These are phyloP conservation scores for Sanghuangporus baumii DNA, from an alignment of 1,284 basidiomycete species.

Conservation along the genomic window DNA sequence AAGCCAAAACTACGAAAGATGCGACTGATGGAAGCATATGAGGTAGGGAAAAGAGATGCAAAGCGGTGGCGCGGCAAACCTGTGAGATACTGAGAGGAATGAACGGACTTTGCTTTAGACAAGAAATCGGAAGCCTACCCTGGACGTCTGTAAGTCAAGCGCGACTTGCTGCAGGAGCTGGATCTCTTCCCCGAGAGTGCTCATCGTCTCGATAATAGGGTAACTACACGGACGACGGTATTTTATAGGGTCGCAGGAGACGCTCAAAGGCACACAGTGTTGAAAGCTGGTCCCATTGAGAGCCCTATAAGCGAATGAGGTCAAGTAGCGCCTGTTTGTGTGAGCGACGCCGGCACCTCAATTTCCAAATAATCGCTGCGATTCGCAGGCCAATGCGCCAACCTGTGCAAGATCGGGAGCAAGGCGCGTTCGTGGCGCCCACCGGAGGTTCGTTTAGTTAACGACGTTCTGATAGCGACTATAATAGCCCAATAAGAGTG, in stretches of 20 bases:
- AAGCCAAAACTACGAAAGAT: slow-evolving; percentile 3
- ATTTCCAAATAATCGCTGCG: too few relatives aligned
- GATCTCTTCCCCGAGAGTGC: background rate
- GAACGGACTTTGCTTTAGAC: background rate
- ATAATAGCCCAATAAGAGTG: background rate
- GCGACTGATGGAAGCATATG: background rate
- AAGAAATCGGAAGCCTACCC: background rate
- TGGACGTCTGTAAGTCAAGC: slow-evolving; percentile 2
- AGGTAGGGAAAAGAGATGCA: background rate
- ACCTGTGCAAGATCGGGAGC: too few relatives aligned
- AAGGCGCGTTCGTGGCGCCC: too few relatives aligned
- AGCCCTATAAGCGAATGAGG: background rate
- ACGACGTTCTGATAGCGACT: too few relatives aligned
- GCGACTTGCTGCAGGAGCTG: slow-evolving; percentile 2
- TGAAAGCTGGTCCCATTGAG: too few relatives aligned
- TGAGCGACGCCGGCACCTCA: background rate
- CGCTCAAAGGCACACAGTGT: too few relatives aligned
- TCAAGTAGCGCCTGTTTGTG: background rate
- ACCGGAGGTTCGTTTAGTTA: too few relatives aligned
- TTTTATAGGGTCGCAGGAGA: background rate
- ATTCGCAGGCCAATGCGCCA: too few relatives aligned
- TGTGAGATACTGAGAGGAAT: slow-evolving; percentile 4
- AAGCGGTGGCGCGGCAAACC: background rate
- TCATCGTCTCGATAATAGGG: background rate
- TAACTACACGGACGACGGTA: background rate